Evolutionary conservation across 1,284 basidiomycete species (phyloP).

Genomic region (Xerocomus amazonicus): DNA sequence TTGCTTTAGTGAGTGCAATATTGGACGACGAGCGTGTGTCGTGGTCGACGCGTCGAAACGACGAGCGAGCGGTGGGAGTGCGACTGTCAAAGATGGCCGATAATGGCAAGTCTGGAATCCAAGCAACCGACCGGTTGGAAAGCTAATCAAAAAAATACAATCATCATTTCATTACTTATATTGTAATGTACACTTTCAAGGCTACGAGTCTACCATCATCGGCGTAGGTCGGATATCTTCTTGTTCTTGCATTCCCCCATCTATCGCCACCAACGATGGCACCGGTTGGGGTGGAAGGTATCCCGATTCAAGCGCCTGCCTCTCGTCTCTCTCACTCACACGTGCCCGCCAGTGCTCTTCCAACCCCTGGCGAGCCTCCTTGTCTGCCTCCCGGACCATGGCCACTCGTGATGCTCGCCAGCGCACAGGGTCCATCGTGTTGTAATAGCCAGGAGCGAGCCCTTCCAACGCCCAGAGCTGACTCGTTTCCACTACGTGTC

Average conservation of each 20-base stretch:
- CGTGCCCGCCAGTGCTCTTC: slow-evolving; percentile 37
- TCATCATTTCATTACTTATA: too few species aligned
- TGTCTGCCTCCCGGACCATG: slow-evolving; percentile 60
- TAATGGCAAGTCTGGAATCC: slow-evolving; percentile 26
- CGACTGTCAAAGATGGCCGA: slow-evolving; percentile 5
- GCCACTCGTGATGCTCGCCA: slow-evolving; percentile 47
- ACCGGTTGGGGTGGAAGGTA: slow-evolving; percentile 16
- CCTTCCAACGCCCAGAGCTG: slow-evolving; percentile 68
- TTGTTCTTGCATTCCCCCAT: slow-evolving; percentile 17
- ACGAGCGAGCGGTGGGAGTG: slow-evolving; percentile 11
- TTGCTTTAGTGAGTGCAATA: slow-evolving; percentile 2
- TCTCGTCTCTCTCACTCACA: slow-evolving; percentile 34
- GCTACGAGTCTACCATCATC: slow-evolving; percentile 38
- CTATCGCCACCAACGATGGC: slow-evolving; percentile 7
- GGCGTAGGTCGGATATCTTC: slow-evolving; percentile 19
- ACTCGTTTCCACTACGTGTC: slow-evolving; percentile 38
- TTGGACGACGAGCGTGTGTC: slow-evolving; percentile 1
- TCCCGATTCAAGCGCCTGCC: slow-evolving; percentile 33
- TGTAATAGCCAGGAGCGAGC: slow-evolving; percentile 56
- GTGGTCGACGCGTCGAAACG: slow-evolving; percentile 15
- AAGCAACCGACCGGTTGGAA: too few species aligned
- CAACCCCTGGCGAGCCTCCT: slow-evolving; percentile 42
- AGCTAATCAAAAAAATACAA: not conserved
- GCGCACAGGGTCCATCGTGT: slow-evolving; percentile 57
- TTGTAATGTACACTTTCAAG: not conserved